A percentile compares a stretch with the other conserved stretches of the same genome.
phyloP scores from a whole-genome alignment of 345 rosid genomes.

The Mercurialis annua region DNA sequence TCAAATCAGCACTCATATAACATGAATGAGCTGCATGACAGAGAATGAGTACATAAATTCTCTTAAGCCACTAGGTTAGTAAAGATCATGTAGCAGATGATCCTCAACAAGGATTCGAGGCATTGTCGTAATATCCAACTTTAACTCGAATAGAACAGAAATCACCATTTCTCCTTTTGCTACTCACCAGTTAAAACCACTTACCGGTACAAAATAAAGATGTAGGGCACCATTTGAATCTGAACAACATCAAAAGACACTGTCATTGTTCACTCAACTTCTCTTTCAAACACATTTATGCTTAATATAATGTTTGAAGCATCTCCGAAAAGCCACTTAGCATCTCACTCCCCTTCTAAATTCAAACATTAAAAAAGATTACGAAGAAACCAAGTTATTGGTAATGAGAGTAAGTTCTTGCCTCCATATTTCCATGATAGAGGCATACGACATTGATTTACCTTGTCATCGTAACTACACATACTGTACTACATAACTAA shows the following conservation, averaged over 20 bases:
- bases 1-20: not conserved
- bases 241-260: not conserved
- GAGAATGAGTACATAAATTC: not conserved
- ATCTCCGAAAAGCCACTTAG: not conserved
- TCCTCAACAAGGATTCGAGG: not conserved
- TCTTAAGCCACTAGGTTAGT: not conserved
- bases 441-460: not conserved
- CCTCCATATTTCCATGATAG: not conserved
- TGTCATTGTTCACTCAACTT: not conserved
- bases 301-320: not conserved
- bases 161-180: not conserved
- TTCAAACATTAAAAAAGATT: not conserved
- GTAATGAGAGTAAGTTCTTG: not conserved
- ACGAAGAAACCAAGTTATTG: not conserved
- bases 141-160: not conserved
- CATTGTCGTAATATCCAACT: not conserved
- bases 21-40: constrained; percentile 2
- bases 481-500: not conserved
- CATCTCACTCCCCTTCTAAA: not conserved
- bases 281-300: not conserved
- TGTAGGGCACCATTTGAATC: not conserved
- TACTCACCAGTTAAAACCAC: not conserved
- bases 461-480: not conserved
- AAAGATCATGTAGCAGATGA: not conserved
- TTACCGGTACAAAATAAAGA: not conserved